Evolutionary conservation across 2,329 filamentous ascomycete species (phyloP).

Genomic region (Westerdykella sp.): DNA sequence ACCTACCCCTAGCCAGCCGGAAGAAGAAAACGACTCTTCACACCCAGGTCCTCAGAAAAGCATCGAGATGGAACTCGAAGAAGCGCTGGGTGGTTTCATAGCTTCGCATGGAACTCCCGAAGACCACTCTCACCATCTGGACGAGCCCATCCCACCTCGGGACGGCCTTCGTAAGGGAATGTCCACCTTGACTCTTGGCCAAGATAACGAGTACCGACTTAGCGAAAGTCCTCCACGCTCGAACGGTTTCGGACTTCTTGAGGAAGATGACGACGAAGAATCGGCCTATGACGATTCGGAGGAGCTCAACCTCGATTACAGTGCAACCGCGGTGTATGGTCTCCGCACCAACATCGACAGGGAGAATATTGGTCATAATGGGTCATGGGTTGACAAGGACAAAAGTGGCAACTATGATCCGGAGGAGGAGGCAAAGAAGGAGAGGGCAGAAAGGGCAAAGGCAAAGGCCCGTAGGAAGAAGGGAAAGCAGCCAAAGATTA

Average conservation of each 20-base stretch:
- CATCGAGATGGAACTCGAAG: too few relatives aligned
- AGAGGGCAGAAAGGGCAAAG: constrained; percentile 3
- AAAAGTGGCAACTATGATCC: constrained; percentile 35
- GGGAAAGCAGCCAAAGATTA: constrained; percentile 5
- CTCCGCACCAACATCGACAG: constrained; percentile 21
- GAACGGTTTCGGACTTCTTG: too few relatives aligned
- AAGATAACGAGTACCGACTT: constrained; percentile 1
- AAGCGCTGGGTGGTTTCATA: too few relatives aligned
- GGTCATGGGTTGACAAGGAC: constrained; percentile 34
- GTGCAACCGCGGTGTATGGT: constrained; percentile 6
- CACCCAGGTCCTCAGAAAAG: too few relatives aligned
- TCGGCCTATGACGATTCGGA: too few relatives aligned
- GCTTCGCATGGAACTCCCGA: too few relatives aligned
- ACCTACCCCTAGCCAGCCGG: too few relatives aligned
- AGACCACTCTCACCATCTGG: too few relatives aligned
- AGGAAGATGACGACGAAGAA: too few relatives aligned
- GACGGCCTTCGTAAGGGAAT: constrained; percentile 7
- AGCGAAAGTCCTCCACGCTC: too few relatives aligned
- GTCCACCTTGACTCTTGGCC: constrained; percentile 11
- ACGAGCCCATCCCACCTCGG: not conserved
- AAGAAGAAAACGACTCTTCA: too few relatives aligned
- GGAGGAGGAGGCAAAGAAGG: constrained; percentile 8
- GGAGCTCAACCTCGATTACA: too few relatives aligned
- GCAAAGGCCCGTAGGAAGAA: constrained; percentile 9
- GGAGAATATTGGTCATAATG: constrained; percentile 3